Base-by-base conservation (phyloP, 176 grass and related monocot genomes). In the Otatea glauca region DNA sequence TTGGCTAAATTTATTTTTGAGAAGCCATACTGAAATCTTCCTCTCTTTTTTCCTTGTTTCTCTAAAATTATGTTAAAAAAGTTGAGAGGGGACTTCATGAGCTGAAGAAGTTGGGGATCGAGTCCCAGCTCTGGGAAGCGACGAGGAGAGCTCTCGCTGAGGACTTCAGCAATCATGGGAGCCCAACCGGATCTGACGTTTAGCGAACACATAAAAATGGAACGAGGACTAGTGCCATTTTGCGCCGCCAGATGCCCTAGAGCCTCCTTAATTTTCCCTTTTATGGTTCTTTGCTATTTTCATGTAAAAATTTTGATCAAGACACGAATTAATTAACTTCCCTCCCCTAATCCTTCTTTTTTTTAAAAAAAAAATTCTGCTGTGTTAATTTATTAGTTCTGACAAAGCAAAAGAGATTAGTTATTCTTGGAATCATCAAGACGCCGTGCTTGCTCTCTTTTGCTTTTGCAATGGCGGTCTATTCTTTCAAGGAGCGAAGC, bases 61-160 rank as follows among this genome's bases (percentile, higher is more conserved):
- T 62, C 5, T 58, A 38, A 29, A 78, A 75, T 75, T 47, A 39
- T 77, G 70, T 84, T 35, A 51, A 76, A 56, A 81, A 87, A 98
- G 96, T 94, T 65, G 96, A 98, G 66, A 77, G 93, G 79, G 96
- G 93, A 65, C 91, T 98, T 83, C 70, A 80, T 43, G 96, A 98
- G 86, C 86, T 98, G 74, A 93, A 63, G 89, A 98, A 92, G 82
- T 83, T 98, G 86, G 96, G 93, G 13, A 83, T 98, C 21, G 96
- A 98, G 63, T 89, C 82, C 65, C 85, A 95, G 86, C 78, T 98
- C 64, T 98, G 92, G 96, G 96, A 98, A 23, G 89, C 85, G 29
- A 90, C 85, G 17, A 79, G 94, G 56, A 87, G 88, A 87, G 45
- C 75, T 84, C 85, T 88, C 1, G 89, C 94, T 21, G 81, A 86